These are phyloP conservation scores for Candida neerlandica DNA, from an alignment of 1,139 yeast genomes.

Conservation along the genomic window DNA sequence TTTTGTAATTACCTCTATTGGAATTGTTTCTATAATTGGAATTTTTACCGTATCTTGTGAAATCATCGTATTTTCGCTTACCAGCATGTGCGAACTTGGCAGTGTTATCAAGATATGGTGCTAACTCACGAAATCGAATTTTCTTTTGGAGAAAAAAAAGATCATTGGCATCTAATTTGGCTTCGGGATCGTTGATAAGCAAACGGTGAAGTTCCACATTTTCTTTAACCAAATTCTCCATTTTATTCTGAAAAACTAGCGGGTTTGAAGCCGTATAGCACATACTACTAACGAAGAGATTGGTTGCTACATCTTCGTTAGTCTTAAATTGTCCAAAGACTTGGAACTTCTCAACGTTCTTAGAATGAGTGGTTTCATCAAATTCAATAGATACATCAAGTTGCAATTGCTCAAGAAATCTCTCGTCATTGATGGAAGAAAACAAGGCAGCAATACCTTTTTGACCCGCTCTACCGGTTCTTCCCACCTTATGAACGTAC, in stretches of 20 bases:
- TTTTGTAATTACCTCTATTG: constrained; percentile 3
- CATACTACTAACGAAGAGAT: too few species aligned
- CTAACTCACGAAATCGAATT: background rate
- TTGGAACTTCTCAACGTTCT: constrained; percentile 13
- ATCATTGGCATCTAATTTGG: constrained; percentile 12
- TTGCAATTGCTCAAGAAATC: constrained; percentile 47
- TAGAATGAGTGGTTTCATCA: constrained; percentile 24
- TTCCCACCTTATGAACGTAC: constrained; percentile 91
- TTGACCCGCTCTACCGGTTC: constrained; percentile 94
- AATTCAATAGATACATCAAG: constrained; percentile 54
- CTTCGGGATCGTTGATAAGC: constrained; percentile 18
- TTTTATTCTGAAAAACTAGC: constrained; percentile 25
- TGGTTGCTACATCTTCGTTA: constrained; percentile 16
- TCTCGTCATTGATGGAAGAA: constrained; percentile 47
- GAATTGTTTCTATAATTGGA: too few species aligned
- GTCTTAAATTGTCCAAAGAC: constrained; percentile 17
- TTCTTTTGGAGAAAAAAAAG: background rate
- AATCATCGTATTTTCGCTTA: too few species aligned
- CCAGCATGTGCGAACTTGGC: too few species aligned
- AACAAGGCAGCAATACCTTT: constrained; percentile 67
- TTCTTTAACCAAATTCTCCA: constrained; percentile 11
- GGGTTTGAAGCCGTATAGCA: too few species aligned
- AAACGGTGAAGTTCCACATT: constrained; percentile 15
- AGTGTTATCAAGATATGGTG: constrained; percentile 6
- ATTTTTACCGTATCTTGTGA: too few species aligned